A percentile compares a stretch with the other conserved stretches of the same genome.
phyloP scores from a whole-genome alignment of 352 stramenopile genomes.

The Pythium brachiatum region DNA sequence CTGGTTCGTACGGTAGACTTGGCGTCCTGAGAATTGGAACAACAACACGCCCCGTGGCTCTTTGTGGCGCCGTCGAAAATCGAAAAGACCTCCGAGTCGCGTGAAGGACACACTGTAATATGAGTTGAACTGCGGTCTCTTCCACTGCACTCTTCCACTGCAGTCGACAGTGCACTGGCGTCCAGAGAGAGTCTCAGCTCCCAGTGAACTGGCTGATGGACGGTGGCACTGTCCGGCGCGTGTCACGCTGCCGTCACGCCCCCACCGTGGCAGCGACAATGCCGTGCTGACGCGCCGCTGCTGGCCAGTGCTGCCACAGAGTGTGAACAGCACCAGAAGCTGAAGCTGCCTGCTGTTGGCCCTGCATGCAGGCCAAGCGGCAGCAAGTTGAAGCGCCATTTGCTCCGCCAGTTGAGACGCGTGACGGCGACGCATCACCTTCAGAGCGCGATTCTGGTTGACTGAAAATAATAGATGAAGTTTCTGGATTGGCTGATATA shows the following conservation, averaged over 20 bases:
- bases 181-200: not conserved
- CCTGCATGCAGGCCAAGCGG: not conserved
- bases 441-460: not conserved
- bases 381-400: slow-evolving; percentile 22
- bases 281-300: slow-evolving; percentile 15
- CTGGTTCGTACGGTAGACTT: not conserved
- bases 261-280: not conserved
- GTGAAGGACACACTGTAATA: too few species aligned
- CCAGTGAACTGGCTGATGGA: not conserved
- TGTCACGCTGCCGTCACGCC: not conserved
- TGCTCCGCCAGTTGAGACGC: slow-evolving; percentile 8
- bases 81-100: not conserved
- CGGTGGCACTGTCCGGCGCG: not conserved
- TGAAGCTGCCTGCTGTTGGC: not conserved
- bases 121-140: not conserved
- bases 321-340: not conserved
- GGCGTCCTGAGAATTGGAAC: too few species aligned
- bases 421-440: slow-evolving; percentile 24
- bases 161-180: not conserved
- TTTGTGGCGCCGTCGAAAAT: slow-evolving; percentile 5
- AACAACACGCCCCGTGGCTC: not conserved
- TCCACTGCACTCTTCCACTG: not conserved
- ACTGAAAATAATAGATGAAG: not conserved
- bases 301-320: not conserved
- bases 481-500: slow-evolving; percentile 7